Evolutionary conservation across 2,329 filamentous ascomycete genomes (phyloP), one percentile per base, ranked within the genome.

Genomic region (Alternaria arborescens): DNA sequence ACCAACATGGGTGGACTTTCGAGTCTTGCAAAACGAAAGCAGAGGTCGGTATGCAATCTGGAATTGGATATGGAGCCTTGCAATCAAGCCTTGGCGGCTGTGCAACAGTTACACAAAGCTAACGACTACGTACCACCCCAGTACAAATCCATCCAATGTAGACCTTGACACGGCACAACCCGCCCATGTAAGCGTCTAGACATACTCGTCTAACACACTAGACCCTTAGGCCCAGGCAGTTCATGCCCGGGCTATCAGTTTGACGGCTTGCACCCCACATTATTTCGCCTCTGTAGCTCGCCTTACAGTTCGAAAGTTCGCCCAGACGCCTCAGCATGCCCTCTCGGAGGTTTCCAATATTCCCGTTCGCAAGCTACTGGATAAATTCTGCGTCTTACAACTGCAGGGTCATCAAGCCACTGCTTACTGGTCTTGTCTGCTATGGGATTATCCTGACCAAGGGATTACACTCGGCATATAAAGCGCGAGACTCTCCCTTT

Each of bases 381-480:
- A 58, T 54, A 55, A n/a, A 52, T 41, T 5, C 55, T 32, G 40
- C 40, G 46, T 63, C 55, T 44, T 43, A 53, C 46, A 32, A 36
- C 56, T 56, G 55, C 57, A 61, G 57, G 58, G 59, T 60, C 52
- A 61, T 56, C 40, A 55, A 36, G 47, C 43, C 18, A 41, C 47
- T 52, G 43, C 41, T 55, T 58, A 60, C 54, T 60, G 28, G 59
- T 38, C 24, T 43, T 12, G 44, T 28, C 2, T 47, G 28, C 3
- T 36, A 36, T 50, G 40, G 26, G 52, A 48, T 18, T 43, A 42
- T 48, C 52, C 24, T 50, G 12, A 40, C 48, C 10, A 47, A 48
- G 26, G 8, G 40, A 36, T n/a, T 28, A 51, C 41, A 54, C 28
- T 40, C 50, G 32, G 62, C 46, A 56, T 65, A 64, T 66, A 68